Conservation (phyloP, 139 green algal species). For the Ettlia oleoabundans region DNA sequence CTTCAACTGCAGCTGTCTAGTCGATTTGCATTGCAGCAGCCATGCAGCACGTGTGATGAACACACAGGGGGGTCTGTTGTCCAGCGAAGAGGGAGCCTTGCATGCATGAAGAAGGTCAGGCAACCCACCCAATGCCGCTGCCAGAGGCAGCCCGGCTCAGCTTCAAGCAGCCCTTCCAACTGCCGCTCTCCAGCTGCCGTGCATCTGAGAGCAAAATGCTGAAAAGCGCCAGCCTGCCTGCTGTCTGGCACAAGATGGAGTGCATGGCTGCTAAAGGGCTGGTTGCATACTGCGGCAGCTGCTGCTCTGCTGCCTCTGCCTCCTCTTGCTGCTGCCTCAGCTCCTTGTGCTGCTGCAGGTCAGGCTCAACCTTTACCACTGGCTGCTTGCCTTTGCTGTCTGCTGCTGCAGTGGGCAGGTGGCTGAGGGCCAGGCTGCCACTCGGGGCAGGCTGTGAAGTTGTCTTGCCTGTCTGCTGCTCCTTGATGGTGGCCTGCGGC, state of each 20-base stretch:
- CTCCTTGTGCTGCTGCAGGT: background rate
- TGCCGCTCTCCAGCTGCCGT: conserved; percentile 23
- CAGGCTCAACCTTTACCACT: background rate
- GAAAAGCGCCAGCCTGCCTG: conserved; percentile 29
- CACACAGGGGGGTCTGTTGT: no score
- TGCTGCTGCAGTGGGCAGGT: background rate
- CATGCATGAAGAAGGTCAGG: no score
- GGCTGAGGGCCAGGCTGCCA: conserved; percentile 5
- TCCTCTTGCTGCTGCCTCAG: background rate
- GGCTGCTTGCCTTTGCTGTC: conserved; percentile 22
- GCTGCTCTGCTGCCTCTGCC: background rate
- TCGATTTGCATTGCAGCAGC: no score
- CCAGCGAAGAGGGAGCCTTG: no score
- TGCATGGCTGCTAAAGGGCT: conserved; percentile 33
- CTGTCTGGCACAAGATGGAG: conserved; percentile 25
- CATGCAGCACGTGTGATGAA: no score
- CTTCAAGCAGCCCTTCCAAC: conserved; percentile 30
- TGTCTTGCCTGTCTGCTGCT: conserved; percentile 3
- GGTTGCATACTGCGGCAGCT: background rate
- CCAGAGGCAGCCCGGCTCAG: background rate
- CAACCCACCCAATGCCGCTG: conserved; percentile 11
- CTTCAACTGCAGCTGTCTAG: no score
- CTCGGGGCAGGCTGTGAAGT: background rate
- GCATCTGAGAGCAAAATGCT: conserved; percentile 29
- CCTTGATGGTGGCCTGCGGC: background rate